phyloP scores from a whole-genome alignment of 257 asterid species.

The Scutellaria barbata region DNA sequence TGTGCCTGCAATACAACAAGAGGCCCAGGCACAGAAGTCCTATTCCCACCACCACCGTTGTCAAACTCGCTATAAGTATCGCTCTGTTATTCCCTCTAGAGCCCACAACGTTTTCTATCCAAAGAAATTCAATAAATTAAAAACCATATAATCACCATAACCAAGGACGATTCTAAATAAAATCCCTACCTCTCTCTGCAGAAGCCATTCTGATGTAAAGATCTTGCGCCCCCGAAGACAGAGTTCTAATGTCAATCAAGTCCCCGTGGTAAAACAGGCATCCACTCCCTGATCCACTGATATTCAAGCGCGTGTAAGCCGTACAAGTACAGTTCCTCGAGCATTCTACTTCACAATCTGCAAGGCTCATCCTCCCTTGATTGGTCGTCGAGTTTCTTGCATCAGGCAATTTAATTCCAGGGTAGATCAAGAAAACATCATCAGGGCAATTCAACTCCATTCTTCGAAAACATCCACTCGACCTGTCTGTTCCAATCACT shows the following conservation, averaged over 20 bases:
- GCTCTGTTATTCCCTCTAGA: not conserved
- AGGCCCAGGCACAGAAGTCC: not conserved
- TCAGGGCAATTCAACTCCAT: conserved; percentile 28
- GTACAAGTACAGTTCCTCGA: conserved; percentile 43
- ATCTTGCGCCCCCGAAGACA: conserved; percentile 19
- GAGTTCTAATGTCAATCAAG: conserved; percentile 43
- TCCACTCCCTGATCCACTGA: conserved; percentile 38
- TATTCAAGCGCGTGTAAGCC: conserved; percentile 42
- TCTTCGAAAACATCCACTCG: conserved; percentile 35
- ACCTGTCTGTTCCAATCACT: conserved; percentile 36
- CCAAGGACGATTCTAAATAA: not conserved
- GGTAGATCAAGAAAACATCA: conserved; percentile 32
- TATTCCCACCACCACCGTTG: not conserved
- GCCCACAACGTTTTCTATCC: not conserved
- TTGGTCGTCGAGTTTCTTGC: conserved; percentile 30
- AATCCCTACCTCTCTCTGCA: conserved; percentile 39
- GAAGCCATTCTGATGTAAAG: conserved; percentile 45
- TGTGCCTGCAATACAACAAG: no score
- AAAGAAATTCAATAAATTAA: not conserved
- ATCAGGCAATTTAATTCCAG: conserved; percentile 43
- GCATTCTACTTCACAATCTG: conserved; percentile 45
- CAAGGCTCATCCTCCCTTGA: conserved; percentile 31
- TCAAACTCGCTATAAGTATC: not conserved
- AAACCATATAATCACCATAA: no score
- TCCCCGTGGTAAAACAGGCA: conserved; percentile 51